These are phyloP conservation scores for Bipolaris cookei DNA, from an alignment of 2,329 filamentous ascomycete species.

Conservation along the genomic window DNA sequence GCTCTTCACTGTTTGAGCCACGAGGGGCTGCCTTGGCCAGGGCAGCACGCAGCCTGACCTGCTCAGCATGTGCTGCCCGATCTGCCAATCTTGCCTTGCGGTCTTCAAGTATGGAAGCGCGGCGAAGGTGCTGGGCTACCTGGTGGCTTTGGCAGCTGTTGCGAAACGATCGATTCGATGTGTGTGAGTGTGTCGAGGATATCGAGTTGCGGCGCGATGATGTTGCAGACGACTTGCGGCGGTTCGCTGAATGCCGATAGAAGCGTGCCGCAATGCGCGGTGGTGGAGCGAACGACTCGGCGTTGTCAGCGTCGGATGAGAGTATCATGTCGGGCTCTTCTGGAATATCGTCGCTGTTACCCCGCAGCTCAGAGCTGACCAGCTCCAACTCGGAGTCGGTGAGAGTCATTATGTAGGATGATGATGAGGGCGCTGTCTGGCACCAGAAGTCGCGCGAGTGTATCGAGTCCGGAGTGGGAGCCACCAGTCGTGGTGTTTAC, in stretches of 20 bases:
- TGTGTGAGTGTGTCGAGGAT: slow-evolving; percentile 75
- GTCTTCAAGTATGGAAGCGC: slow-evolving; percentile 80
- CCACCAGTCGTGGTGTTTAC: slow-evolving; percentile 11
- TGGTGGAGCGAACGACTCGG: slow-evolving; percentile 66
- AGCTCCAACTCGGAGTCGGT: slow-evolving; percentile 45
- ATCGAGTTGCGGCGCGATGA: slow-evolving; percentile 82
- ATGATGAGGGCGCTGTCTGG: slow-evolving; percentile 1
- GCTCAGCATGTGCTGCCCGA: slow-evolving; percentile 80
- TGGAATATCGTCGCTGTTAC: slow-evolving; percentile 49
- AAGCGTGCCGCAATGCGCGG: slow-evolving; percentile 80
- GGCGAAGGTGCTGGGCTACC: slow-evolving; percentile 78
- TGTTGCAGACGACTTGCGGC: slow-evolving; percentile 76
- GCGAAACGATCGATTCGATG: slow-evolving; percentile 65
- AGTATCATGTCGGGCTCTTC: slow-evolving; percentile 51
- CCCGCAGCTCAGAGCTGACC: slow-evolving; percentile 36
- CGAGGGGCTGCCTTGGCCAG: slow-evolving; percentile 73
- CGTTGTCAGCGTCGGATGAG: slow-evolving; percentile 48
- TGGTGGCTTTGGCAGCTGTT: slow-evolving; percentile 73
- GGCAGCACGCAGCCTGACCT: slow-evolving; percentile 77
- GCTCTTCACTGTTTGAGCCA: slow-evolving; percentile 72
- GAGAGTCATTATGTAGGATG: slow-evolving; percentile 33
- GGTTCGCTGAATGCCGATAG: slow-evolving; percentile 68
- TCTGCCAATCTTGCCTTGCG: slow-evolving; percentile 81
- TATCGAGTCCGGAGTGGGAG: slow-evolving; percentile 24
- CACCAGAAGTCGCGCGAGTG: slow-evolving; percentile 27